Conservation (phyloP, 1,284 basidiomycete genomes). For the Ustilago esculenta region DNA sequence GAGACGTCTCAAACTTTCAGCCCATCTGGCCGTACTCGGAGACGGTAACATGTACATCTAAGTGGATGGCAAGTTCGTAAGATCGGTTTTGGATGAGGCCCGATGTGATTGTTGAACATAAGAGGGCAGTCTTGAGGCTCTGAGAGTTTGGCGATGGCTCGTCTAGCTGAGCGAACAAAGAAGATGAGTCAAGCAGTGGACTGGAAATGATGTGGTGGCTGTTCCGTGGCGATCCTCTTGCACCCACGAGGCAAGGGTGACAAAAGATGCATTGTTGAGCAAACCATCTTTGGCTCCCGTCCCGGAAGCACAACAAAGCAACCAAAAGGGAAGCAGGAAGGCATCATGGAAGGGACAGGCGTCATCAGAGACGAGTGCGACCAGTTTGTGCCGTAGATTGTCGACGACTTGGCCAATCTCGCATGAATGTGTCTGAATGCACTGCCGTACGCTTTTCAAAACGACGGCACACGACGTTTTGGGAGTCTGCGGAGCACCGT, state of each 20-base stretch:
- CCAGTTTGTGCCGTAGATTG: no score
- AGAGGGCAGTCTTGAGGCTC: not conserved
- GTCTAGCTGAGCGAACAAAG: no score
- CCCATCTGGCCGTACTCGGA: slow-evolving; percentile 32
- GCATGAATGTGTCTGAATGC: no score
- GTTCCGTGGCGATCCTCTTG: slow-evolving; percentile 8
- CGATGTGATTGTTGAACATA: not conserved
- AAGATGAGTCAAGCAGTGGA: not conserved
- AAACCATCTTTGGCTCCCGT: no score
- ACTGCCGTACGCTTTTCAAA: no score
- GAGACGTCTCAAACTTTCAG: slow-evolving; percentile 18
- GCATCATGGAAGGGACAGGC: no score
- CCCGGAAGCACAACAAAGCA: no score
- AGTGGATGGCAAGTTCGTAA: not conserved
- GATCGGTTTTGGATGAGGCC: not conserved
- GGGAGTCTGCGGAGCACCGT: slow-evolving; percentile 7
- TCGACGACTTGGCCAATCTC: no score
- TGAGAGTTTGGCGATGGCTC: no score
- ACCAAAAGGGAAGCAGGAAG: not conserved
- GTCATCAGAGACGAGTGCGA: no score
- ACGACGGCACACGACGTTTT: no score
- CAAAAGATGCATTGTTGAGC: no score
- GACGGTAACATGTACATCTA: slow-evolving; percentile 51
- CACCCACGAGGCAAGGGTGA: slow-evolving; percentile 11
- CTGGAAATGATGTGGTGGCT: not conserved